Percentiles rank a stretch among this genome's conserved stretches.
phyloP scores from a whole-genome alignment of 352 stramenopile species.

The Albugo laibachii region DNA sequence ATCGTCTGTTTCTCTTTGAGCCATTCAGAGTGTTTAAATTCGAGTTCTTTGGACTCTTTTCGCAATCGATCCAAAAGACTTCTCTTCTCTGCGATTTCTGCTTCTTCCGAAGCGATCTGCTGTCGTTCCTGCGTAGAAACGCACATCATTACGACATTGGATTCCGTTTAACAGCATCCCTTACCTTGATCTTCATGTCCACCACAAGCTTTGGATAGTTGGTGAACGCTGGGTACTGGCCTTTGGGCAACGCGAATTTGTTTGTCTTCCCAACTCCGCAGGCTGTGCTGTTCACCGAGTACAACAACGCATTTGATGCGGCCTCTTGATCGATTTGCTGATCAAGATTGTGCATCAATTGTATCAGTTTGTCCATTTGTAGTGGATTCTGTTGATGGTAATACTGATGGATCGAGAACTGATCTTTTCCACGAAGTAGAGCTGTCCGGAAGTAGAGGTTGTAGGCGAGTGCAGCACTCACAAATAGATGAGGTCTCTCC shows the following conservation, averaged over 20 bases:
- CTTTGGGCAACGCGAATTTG: slow-evolving; percentile 35
- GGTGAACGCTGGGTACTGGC: slow-evolving; percentile 60
- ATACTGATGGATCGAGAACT: slow-evolving; percentile 57
- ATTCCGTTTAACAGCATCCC: neutral
- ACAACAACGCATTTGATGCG: neutral
- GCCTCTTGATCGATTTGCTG: slow-evolving; percentile 16
- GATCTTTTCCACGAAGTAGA: slow-evolving; percentile 27
- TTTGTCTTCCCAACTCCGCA: slow-evolving; percentile 4
- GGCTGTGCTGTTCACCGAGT: slow-evolving; percentile 5
- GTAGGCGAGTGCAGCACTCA: slow-evolving; percentile 43
- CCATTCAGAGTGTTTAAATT: slow-evolving; percentile 42
- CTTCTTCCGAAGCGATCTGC: slow-evolving; percentile 59
- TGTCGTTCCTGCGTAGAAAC: slow-evolving; percentile 37
- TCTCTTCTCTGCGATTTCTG: slow-evolving; percentile 38
- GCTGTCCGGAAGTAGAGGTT: slow-evolving; percentile 43
- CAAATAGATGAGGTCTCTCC: slow-evolving; percentile 36
- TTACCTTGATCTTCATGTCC: slow-evolving; percentile 69
- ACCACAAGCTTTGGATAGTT: slow-evolving; percentile 65
- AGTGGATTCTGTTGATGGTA: slow-evolving; percentile 74
- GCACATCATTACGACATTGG: neutral
- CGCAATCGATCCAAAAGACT: slow-evolving; percentile 31
- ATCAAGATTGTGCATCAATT: slow-evolving; percentile 35
- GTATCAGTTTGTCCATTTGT: slow-evolving; percentile 46
- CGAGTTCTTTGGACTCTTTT: slow-evolving; percentile 24
- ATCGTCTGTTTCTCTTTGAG: slow-evolving; percentile 33